Base-by-base conservation (phyloP, 1,284 basidiomycete species). In the Somion occarium region DNA sequence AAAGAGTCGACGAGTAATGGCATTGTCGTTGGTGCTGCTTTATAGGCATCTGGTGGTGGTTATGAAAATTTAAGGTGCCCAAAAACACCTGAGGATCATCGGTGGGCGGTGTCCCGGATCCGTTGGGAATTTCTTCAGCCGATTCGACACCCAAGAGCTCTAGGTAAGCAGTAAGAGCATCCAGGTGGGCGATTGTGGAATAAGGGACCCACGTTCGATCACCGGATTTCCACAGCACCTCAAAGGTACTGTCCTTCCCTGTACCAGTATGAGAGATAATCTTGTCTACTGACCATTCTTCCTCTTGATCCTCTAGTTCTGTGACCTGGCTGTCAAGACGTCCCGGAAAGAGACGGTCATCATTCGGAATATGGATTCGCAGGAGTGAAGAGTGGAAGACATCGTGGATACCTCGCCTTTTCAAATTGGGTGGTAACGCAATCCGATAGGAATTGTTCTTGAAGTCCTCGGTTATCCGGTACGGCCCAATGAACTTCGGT, bases 401-500 rank as follows among this genome's bases (percentile, higher is more conserved):
- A 15, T 59, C 52, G 42, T 72, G 64, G 1, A 71, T 48, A 0
- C 67, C 65, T 5, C 59, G 44, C 22, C 59, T 56, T 13, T 57
- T 60, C 9, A 72, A 39, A 4, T 59, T 49, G 2, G 46, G 2
- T 3, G 66, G 64, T 22, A 69, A 45, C 15, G 70, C 60, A 2
- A 68, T 18, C 5, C 53, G 20, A 47, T 58, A 71, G 0, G 64
- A 64, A 5, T 64, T 58, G 37, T 67, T 67, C 0, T 48, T 18
- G 27, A 59, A 64, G 47, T 67, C 64, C 15, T 55, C 49, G 0
- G 53, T 7, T 2, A 71, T 60, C 5, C 46, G 34, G 49, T 64
- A 71, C 0, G 68, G 68, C 0, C 68, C 61, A 25, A 70, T 62
- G 34, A 54, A 75, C 38, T 71, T 73, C 0, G 69, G 71, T 0